These are phyloP conservation scores for Leishmania guyanensis DNA, from an alignment of 208 protist genomes.

Conservation along the genomic window DNA sequence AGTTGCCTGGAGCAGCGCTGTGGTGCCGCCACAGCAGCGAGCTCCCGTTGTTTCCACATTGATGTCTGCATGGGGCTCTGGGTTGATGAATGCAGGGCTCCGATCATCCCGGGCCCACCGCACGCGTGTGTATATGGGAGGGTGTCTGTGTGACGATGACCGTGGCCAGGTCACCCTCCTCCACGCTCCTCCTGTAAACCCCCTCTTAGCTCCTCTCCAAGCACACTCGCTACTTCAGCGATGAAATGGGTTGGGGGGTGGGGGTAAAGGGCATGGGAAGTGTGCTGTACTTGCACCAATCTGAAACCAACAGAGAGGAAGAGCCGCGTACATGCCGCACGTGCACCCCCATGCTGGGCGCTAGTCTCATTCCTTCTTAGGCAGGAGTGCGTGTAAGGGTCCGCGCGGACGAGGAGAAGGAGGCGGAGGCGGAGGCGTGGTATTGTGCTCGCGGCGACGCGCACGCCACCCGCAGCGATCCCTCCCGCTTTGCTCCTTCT, in stretches of 20 bases:
- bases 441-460: not conserved
- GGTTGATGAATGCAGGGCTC: not conserved
- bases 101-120: not conserved
- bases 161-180: not conserved
- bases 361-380: not conserved
- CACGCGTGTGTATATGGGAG: not conserved
- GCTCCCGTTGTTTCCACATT: constrained; percentile 55
- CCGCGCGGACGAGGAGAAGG: not conserved
- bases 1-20: constrained; percentile 58
- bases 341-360: not conserved
- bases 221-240: not conserved
- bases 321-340: not conserved
- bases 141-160: not conserved
- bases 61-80: not conserved
- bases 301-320: too few species aligned
- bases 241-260: not conserved
- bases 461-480: not conserved
- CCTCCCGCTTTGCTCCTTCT: not conserved
- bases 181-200: not conserved
- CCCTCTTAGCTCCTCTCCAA: too few species aligned
- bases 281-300: too few species aligned
- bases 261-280: too few species aligned
- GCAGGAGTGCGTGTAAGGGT: not conserved
- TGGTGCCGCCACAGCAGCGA: constrained; percentile 47
- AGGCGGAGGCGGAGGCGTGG: not conserved